Evolutionary conservation across 1,284 basidiomycete species (phyloP).

Genomic region (Heterobasidion parviporum): DNA sequence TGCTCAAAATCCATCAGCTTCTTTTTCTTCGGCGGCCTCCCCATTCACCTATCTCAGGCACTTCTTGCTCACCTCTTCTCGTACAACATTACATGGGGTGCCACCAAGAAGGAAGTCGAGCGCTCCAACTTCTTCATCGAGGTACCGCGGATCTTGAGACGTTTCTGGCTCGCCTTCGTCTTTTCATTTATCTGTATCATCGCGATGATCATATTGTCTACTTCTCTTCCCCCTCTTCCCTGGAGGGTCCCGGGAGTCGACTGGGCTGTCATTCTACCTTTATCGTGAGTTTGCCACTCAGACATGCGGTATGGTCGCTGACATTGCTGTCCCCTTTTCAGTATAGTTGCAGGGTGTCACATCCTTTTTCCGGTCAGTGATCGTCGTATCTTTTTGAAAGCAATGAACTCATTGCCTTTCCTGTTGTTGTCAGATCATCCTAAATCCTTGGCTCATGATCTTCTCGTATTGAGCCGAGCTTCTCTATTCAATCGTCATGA

Average conservation of each 20-base stretch:
- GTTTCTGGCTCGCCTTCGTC: slow-evolving; percentile 60
- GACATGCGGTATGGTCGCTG: not conserved
- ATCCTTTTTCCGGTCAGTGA: slow-evolving; percentile 57
- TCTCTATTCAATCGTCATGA: not conserved
- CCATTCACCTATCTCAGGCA: slow-evolving; percentile 65
- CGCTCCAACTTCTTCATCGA: slow-evolving; percentile 84
- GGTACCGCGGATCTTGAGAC: slow-evolving; percentile 71
- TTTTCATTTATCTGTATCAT: slow-evolving; percentile 40
- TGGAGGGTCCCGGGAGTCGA: slow-evolving; percentile 54
- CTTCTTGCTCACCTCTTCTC: slow-evolving; percentile 77
- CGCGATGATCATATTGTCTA: slow-evolving; percentile 48
- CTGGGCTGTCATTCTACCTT: slow-evolving; percentile 66
- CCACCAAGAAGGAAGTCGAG: slow-evolving; percentile 76
- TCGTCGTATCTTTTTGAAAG: slow-evolving; percentile 3
- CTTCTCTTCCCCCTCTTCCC: slow-evolving; percentile 40
- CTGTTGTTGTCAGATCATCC: slow-evolving; percentile 41
- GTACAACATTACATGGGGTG: slow-evolving; percentile 79
- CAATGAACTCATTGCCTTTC: not conserved
- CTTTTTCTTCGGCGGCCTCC: slow-evolving; percentile 80
- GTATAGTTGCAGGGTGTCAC: slow-evolving; percentile 54
- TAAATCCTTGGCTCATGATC: slow-evolving; percentile 72
- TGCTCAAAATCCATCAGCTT: slow-evolving; percentile 37
- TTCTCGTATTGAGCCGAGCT: slow-evolving; percentile 42
- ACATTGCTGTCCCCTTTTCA: slow-evolving; percentile 16
- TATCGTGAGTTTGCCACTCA: slow-evolving; percentile 36